Evolutionary conservation across 306 rosid species (phyloP), one percentile per base, ranked within the genome.

Genomic region (Ziziphus jujuba): DNA sequence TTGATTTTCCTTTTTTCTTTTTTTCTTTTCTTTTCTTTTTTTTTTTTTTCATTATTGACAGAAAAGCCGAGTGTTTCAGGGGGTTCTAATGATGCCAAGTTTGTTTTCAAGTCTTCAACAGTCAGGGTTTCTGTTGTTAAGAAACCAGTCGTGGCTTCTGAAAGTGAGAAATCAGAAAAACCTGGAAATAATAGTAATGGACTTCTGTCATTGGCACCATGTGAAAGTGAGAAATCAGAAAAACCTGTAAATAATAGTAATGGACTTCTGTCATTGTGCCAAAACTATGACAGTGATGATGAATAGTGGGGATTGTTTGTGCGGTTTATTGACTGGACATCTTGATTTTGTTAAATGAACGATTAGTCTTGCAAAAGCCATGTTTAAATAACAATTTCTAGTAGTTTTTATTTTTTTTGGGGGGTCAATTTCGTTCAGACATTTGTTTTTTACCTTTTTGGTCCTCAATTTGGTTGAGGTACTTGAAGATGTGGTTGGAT

Each of bases 271-370:
- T 82, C 84, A 4, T 48, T 91, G 76, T 81, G 84, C 67, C 89
- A 88, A 80, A 70, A 60, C 73, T 86, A 81, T 38, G 85, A 63
- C 11, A 83, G 86, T 19, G 85, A 82, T 5, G 87, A 85, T 3
- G 16, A 50, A 17, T 40, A 12, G 45, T 1, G 45, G 45, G 13
- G 15, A 40, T 40, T 40, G 45, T 40, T 10, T 9, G 45, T 40
- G 15, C 45, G 10, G 45, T 40, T 40, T 40, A 40, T 40, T 40
- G 14, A 40, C 45, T 8, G 2, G 2, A 2, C 14, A 40, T 0
- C 9, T 2, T 40, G 45, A 40, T 40, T 40, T 12, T 3, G 12
- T 40, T 8, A 40, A 40, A 28, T 2, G 33, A 28, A 28, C 33
- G 33, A 4, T 1, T 28, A 28, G 33, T 28, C 4, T 28, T 28